phyloP scores from a whole-genome alignment of 352 stramenopile genomes.

The Phytophthora macrochlamydospora region DNA sequence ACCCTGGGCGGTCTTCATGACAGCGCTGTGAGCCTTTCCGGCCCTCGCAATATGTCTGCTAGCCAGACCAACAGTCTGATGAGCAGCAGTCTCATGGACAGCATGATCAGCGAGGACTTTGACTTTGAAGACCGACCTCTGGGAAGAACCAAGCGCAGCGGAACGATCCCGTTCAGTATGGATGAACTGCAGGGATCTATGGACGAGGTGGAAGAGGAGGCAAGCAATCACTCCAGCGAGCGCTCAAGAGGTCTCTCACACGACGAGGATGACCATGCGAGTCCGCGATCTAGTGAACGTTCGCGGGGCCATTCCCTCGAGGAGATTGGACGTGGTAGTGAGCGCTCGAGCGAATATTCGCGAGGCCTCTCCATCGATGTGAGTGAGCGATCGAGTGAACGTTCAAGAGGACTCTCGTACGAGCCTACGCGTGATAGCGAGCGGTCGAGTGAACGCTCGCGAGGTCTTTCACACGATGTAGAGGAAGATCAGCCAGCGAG shows the following conservation, averaged over 20 bases:
- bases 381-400: neutral
- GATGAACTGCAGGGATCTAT: slow-evolving; percentile 43
- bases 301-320: neutral
- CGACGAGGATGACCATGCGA: slow-evolving; percentile 1
- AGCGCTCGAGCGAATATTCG: neutral
- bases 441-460: slow-evolving; percentile 8
- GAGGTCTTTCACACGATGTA: neutral
- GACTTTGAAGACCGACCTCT: slow-evolving; percentile 40
- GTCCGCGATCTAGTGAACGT: neutral
- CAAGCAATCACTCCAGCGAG: slow-evolving; percentile 6
- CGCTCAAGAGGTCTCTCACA: neutral
- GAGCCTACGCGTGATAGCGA: slow-evolving; percentile 2
- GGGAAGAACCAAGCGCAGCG: slow-evolving; percentile 54
- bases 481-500: slow-evolving; percentile 6
- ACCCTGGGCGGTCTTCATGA: slow-evolving; percentile 49
- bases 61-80: neutral
- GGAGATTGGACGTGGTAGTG: neutral
- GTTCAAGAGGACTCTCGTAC: neutral
- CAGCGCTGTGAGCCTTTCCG: slow-evolving; percentile 33
- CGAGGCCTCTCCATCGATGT: neutral
- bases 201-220: slow-evolving; percentile 30
- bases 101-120: slow-evolving; percentile 42
- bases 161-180: slow-evolving; percentile 48
- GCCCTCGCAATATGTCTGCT: neutral
- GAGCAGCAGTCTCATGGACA: neutral